Percentiles rank a stretch among this genome's conserved stretches.
phyloP scores from a whole-genome alignment of 805 yeast genomes.

The Candida vartiovaarae region DNA sequence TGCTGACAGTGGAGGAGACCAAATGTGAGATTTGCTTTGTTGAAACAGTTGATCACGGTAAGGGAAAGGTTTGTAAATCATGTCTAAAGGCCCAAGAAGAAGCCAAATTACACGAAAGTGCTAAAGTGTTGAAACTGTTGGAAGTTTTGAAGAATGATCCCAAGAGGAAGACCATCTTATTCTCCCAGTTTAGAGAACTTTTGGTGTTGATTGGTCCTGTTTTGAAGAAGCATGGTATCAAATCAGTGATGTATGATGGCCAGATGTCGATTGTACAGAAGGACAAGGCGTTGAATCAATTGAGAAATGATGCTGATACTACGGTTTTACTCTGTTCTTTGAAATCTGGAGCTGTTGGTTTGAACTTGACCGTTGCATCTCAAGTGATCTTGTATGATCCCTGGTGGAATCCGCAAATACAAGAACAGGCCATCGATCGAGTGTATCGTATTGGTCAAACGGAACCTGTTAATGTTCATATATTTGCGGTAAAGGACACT shows the following conservation, averaged over 20 bases:
- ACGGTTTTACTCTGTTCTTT: constrained; percentile 57
- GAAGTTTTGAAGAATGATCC: constrained; percentile 27
- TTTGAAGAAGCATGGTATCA: constrained; percentile 25
- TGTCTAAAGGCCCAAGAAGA: constrained; percentile 14
- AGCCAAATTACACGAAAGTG: constrained; percentile 15
- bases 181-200: constrained; percentile 36
- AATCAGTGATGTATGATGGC: constrained; percentile 31
- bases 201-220: constrained; percentile 25
- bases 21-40: constrained; percentile 20
- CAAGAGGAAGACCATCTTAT: constrained; percentile 36
- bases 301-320: constrained; percentile 24
- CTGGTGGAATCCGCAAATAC: constrained; percentile 93
- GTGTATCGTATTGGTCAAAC: constrained; percentile 88
- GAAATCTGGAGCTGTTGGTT: constrained; percentile 91
- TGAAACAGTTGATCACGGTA: constrained; percentile 7
- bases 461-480: constrained; percentile 57
- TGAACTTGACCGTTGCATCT: constrained; percentile 77
- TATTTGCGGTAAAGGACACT: constrained; percentile 71
- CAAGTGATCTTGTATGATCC: constrained; percentile 87
- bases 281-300: constrained; percentile 21
- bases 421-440: constrained; percentile 85
- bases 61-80: constrained; percentile 7
- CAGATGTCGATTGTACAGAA: constrained; percentile 25
- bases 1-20: constrained; percentile 18
- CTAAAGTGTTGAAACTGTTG: constrained; percentile 31